Base-by-base conservation (phyloP, 306 rosid genomes). In the Casuarina equisetifolia region DNA sequence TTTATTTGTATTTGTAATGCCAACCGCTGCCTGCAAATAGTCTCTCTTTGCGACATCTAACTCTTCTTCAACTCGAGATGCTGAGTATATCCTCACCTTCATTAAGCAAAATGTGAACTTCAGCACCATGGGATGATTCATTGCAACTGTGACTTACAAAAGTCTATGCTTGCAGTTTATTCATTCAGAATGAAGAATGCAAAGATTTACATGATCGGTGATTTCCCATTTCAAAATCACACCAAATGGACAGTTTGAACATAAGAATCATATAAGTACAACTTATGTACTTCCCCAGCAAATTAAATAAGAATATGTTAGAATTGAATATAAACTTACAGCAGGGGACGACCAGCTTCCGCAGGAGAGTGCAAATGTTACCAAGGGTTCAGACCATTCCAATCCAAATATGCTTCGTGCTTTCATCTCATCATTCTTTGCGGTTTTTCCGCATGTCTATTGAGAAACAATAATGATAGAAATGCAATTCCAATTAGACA, bases 261-360 rank as follows among this genome's bases (percentile, higher is more conserved):
- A 8, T n/a, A 36, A 11, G 69, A 38, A 62, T 66, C 12, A 16
- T 66, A 25, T 25, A 25, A 57, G 16, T 61, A 51, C 70, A 49
- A 8, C 12, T 68, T 45, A n/a, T 44, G 10, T 46, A 71, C 15
- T 35, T 67, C 55, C 68, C 63, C 19, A 15, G 45, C 17, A 40
- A 19, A 52, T 25, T 19, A 64, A 25, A 25, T 25, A 25, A 76
- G 69, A 52, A 42, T 35, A 49, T 36, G 58, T 58, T 25, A 57
- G 16, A 50, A 71, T 38, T n/a, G 66, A 72, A 81, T 64, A 50
- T 53, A 80, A 78, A 82, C 97, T 85, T 91, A 95, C 98, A 2
- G 97, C 97, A 48, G 97, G 98, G 73, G 98, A 95, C 76, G 97
- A 95, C 98, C 98, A 92, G 82, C 98, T 92, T 87, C 97, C 98